A percentile compares a stretch with the other conserved stretches of the same genome.
Conservation (phyloP, 495 filamentous ascomycete species). For the Chaetomium tenue region DNA sequence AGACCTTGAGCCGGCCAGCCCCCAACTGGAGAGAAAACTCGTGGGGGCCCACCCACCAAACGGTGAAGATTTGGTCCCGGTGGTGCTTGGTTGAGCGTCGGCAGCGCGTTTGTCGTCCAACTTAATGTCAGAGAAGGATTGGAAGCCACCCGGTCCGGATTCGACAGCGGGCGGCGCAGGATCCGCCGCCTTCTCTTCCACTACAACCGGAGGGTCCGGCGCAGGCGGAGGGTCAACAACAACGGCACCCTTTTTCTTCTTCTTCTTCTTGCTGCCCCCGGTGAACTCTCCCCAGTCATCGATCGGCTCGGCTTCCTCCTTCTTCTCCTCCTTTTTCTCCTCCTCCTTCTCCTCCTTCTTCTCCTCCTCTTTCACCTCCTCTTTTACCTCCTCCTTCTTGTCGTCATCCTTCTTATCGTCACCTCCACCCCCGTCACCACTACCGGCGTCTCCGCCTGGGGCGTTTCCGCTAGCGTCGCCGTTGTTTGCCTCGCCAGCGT, state of each 20-base stretch:
- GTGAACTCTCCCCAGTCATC: conserved; percentile 19
- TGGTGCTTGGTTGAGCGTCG: conserved; percentile 38
- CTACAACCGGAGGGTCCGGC: conserved; percentile 12
- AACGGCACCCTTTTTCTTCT: conserved; percentile 45
- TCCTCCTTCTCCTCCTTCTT: conserved; percentile 36
- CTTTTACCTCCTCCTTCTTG: conserved; percentile 38
- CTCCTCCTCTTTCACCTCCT: conserved; percentile 32
- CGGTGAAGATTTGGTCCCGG: conserved; percentile 34
- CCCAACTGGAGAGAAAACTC: background rate
- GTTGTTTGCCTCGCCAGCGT: conserved; percentile 28
- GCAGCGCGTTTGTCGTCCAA: conserved; percentile 45
- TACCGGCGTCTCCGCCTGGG: conserved; percentile 23
- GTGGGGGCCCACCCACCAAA: conserved; percentile 41
- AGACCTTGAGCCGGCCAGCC: conserved; percentile 21
- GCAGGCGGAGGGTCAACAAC: conserved; percentile 21
- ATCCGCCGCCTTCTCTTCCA: conserved; percentile 27
- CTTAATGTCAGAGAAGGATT: conserved; percentile 52
- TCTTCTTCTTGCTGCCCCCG: conserved; percentile 33
- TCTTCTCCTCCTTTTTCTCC: conserved; percentile 26
- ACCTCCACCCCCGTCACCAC: conserved; percentile 28
- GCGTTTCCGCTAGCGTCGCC: conserved; percentile 28
- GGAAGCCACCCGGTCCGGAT: conserved; percentile 24
- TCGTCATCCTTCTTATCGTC: conserved; percentile 33
- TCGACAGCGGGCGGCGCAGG: conserved; percentile 26
- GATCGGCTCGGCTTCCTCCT: conserved; percentile 30